Base-by-base conservation (phyloP, 1,139 yeast species). In the Geotrichum candidum region DNA sequence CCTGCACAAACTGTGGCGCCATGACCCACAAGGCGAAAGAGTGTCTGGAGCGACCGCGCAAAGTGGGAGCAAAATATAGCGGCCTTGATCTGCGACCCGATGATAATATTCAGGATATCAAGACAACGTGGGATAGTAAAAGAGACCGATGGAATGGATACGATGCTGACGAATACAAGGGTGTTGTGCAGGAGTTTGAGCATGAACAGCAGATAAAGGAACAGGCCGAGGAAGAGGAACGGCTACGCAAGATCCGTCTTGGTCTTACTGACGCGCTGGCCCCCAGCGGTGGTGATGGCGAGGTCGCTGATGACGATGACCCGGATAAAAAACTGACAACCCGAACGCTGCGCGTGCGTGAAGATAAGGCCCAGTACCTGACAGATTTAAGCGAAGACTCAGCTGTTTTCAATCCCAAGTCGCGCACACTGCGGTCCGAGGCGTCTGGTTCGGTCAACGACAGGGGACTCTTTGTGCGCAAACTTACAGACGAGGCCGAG, bases 81-180 rank as follows among this genome's bases (percentile, higher is more conserved):
- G 73, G 76, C 27, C 54, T 66, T 62, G 70, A 71, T 61, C 65
- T 71, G 38, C 64, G 66, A 58, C 68, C 72, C 3, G 73, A 75
- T 57, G 75, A 71, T 15, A 61, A 67, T 31, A 64, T 73, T 15
- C 68, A 69, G 59, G 69, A 72, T 48, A 69, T 73, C 50, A 64
- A 76, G 73, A 67, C 80, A 74, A 63, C 77, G 68, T 61, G 80
- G 80, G 96, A 88, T 67, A 80, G 85, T 22, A 87, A 87, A 66
- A 76, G 95, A 62, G 96, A 89, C 72, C 76, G 89, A 58, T 89
- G 94, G 90, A 86, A 83, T 69, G 95, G 95, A 0, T 86, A 82
- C 69, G 86, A 86, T 63, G 77, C 80, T 0, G 77, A 77, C 4
- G 88, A 87, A 59, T 88, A 88, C 78, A 79, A 78, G 56, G 72